phyloP scores from a whole-genome alignment of 805 yeast species.

The Torulaspora maleeae region DNA sequence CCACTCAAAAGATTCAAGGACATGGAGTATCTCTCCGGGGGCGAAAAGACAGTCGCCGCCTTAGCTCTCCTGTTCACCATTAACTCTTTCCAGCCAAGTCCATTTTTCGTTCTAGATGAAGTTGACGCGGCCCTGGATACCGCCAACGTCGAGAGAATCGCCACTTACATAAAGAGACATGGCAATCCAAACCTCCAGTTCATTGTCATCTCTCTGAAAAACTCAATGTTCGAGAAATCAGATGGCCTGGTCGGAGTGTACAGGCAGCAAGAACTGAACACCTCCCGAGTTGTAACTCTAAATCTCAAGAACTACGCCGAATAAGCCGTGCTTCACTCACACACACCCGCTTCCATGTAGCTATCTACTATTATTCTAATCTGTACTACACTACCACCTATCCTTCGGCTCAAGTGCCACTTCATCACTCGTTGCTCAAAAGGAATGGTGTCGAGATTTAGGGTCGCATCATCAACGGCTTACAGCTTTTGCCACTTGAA shows the following conservation, averaged over 20 bases:
- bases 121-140: constrained; percentile 97
- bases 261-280: constrained; percentile 68
- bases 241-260: constrained; percentile 92
- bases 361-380: background rate
- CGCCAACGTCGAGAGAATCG: constrained; percentile 78
- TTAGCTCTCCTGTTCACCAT: constrained; percentile 86
- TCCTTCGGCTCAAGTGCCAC: background rate
- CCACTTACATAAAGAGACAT: constrained; percentile 73
- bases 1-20: constrained; percentile 91
- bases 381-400: background rate
- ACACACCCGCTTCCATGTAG: background rate
- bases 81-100: constrained; percentile 87
- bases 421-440: too few species aligned
- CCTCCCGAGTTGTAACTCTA: constrained; percentile 68
- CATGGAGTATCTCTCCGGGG: constrained; percentile 91
- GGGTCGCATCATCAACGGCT: constrained; percentile 5
- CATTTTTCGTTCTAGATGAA: constrained; percentile 93
- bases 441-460: constrained; percentile 6
- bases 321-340: constrained; percentile 2
- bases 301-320: constrained; percentile 62
- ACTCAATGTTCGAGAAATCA: constrained; percentile 78
- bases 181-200: constrained; percentile 81
- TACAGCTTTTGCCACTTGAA: constrained; percentile 4
- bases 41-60: constrained; percentile 96
- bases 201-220: constrained; percentile 88